phyloP scores from a whole-genome alignment of 768 basidiomycete species.

The Mycena rebaudengoi region DNA sequence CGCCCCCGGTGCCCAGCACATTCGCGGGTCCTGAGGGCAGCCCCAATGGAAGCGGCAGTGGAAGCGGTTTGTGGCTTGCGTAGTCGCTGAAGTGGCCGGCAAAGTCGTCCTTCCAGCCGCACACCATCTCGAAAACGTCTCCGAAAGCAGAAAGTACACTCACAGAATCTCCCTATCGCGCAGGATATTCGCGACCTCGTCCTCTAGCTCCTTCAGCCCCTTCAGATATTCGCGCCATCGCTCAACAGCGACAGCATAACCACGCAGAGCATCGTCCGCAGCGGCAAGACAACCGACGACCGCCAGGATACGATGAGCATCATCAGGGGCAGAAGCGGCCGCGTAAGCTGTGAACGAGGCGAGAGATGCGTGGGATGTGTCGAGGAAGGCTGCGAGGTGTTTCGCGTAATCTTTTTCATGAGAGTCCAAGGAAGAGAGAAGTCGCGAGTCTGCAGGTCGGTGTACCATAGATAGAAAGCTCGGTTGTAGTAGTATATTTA shows the following conservation, averaged over 20 bases:
- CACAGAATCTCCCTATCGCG: conserved; percentile 86
- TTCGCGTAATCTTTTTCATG: neutral
- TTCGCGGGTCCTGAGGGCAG: conserved; percentile 8
- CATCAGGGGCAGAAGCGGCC: neutral
- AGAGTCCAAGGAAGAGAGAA: neutral
- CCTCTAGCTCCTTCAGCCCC: conserved; percentile 71
- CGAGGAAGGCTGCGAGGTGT: neutral
- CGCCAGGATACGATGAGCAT: conserved; percentile 62
- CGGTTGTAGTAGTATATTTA: no score
- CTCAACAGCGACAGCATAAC: conserved; percentile 69
- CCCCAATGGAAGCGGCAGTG: neutral
- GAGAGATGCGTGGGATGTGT: neutral
- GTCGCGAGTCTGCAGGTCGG: neutral
- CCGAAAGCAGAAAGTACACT: conserved; percentile 35
- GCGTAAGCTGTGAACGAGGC: neutral
- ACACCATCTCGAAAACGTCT: neutral
- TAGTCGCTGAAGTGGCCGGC: conserved; percentile 37
- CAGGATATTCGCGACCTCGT: conserved; percentile 74
- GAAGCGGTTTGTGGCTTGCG: conserved; percentile 5
- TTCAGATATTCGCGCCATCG: conserved; percentile 70
- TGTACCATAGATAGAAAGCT: neutral
- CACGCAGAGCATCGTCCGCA: conserved; percentile 73
- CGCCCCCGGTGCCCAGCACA: conserved; percentile 18
- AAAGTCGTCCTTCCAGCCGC: conserved; percentile 55
- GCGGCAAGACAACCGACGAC: conserved; percentile 66